phyloP scores from a whole-genome alignment of 441 rosid species.

The Bruguiera hainesii region DNA sequence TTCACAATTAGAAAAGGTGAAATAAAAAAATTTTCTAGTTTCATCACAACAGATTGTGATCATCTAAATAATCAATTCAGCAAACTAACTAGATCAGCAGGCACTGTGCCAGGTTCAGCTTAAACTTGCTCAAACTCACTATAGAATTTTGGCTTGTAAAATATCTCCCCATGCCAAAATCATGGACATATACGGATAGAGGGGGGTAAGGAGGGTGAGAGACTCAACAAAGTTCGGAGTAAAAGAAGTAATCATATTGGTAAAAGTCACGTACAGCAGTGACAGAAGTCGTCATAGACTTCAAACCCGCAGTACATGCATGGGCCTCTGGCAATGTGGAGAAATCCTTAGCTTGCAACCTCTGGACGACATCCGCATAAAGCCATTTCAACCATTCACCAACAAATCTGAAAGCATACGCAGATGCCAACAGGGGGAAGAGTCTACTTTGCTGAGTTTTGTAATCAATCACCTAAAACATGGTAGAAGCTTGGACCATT shows the following conservation, averaged over 20 bases:
- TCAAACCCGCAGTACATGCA: conserved; percentile 98
- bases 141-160: too few relatives aligned
- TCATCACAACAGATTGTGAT: too few relatives aligned
- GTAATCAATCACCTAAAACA: conserved; percentile 82
- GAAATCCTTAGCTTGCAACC: conserved; percentile 80
- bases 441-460: conserved; percentile 95
- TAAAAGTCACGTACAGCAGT: conserved; percentile 67
- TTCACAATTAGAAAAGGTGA: background rate
- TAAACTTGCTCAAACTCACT: too few relatives aligned
- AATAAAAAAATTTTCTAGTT: background rate
- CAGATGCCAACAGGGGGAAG: conserved; percentile 97
- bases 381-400: conserved; percentile 98
- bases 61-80: too few relatives aligned
- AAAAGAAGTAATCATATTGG: background rate
- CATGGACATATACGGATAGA: too few relatives aligned
- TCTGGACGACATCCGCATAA: conserved; percentile 76
- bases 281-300: conserved; percentile 86
- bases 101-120: too few relatives aligned
- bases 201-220: background rate
- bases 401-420: conserved; percentile 93
- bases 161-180: too few relatives aligned
- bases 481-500: conserved; percentile 17
- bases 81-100: too few relatives aligned
- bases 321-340: conserved; percentile 97
- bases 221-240: background rate